phyloP scores from a whole-genome alignment of 306 rosid species.

The Cucumis hystrix region DNA sequence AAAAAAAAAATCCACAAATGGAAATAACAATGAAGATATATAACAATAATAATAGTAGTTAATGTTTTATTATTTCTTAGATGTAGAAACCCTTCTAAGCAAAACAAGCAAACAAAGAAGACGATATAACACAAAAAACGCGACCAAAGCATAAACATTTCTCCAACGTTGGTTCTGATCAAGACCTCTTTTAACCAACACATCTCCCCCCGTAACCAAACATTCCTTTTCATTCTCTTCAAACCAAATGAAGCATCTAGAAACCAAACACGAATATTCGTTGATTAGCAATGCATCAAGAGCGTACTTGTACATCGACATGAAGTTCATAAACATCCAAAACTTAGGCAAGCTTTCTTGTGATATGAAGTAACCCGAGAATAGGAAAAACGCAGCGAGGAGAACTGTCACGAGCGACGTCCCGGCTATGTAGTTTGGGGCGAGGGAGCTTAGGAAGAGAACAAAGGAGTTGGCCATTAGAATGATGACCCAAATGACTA shows the following conservation, averaged over 20 bases:
- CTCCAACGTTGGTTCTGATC: constrained; percentile 52
- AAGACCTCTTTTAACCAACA: constrained; percentile 54
- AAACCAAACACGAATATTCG: constrained; percentile 56
- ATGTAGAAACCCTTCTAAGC: constrained; percentile 71
- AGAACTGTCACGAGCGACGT: constrained; percentile 66
- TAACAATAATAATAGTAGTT: background rate
- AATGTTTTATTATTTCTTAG: constrained; percentile 24
- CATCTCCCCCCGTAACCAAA: constrained; percentile 69
- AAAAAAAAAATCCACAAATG: background rate
- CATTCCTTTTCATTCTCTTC: constrained; percentile 35
- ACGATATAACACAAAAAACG: constrained; percentile 63
- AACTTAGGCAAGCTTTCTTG: constrained; percentile 47
- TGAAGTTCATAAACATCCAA: constrained; percentile 82
- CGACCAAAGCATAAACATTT: constrained; percentile 60
- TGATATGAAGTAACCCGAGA: constrained; percentile 76
- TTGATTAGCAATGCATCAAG: constrained; percentile 79
- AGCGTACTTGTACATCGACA: constrained; percentile 84
- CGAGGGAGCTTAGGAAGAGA: constrained; percentile 65
- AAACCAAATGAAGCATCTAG: constrained; percentile 68
- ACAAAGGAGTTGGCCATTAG: constrained; percentile 86
- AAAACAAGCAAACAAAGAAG: constrained; percentile 71
- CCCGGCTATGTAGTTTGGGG: constrained; percentile 84
- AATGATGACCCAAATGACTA: constrained; percentile 62
- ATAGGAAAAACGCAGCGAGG: constrained; percentile 67
- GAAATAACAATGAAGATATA: background rate